These are phyloP conservation scores for Fusarium sp. DNA, from an alignment of 2,329 filamentous ascomycete genomes.

Conservation along the genomic window DNA sequence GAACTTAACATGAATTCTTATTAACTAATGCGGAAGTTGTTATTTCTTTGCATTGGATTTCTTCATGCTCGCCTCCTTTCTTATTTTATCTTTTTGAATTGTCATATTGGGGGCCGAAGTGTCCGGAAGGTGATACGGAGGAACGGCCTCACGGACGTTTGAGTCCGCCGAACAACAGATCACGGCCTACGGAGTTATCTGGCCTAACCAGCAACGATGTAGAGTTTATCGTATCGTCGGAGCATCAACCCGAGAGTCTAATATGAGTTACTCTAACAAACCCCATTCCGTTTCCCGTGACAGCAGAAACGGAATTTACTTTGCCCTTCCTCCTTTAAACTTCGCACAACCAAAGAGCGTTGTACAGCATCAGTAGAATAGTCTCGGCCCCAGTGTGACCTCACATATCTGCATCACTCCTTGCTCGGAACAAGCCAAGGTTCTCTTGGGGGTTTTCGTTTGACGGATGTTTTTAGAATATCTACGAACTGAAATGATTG, in stretches of 20 bases:
- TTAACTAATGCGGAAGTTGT: background rate
- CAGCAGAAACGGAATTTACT: constrained; percentile 2
- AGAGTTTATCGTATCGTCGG: background rate
- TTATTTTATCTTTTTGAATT: background rate
- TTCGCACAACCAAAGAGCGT: constrained; percentile 1
- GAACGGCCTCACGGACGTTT: constrained; percentile 6
- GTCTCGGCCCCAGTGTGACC: constrained; percentile 17
- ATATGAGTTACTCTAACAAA: background rate
- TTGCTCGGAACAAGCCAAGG: background rate
- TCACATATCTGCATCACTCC: background rate
- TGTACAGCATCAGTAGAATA: background rate
- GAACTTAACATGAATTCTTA: constrained; percentile 2
- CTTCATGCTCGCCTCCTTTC: background rate
- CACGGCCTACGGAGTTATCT: background rate
- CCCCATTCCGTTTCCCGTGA: constrained; percentile 25
- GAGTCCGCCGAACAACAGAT: constrained; percentile 2
- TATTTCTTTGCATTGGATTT: background rate
- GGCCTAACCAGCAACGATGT: background rate
- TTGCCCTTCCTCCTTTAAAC: background rate
- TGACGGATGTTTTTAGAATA: background rate
- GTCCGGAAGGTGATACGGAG: constrained; percentile 4
- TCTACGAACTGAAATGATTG: background rate
- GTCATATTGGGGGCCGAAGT: background rate
- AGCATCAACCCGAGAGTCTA: background rate
- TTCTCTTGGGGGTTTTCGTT: background rate